phyloP scores from a whole-genome alignment of 2,329 filamentous ascomycete genomes.

The Parasarocladium wereldwijsianum region DNA sequence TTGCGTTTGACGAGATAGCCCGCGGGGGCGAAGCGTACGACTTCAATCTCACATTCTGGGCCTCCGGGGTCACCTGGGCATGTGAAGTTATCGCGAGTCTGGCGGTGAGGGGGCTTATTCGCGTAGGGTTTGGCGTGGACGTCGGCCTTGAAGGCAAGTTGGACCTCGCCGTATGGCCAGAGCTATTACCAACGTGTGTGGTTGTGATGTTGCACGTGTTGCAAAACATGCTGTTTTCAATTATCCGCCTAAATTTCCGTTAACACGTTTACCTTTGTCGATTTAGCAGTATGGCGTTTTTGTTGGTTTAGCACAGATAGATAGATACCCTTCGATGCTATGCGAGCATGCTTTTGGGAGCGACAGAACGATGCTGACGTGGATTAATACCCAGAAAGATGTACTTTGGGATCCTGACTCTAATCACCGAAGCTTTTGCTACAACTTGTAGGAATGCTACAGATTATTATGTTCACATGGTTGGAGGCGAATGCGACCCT shows the following conservation, averaged over 20 bases:
- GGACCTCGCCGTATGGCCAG: slow-evolving; percentile 51
- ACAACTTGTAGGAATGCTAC: too few relatives aligned
- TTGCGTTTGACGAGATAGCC: slow-evolving; percentile 39
- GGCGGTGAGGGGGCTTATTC: slow-evolving; percentile 42
- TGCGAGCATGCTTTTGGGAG: too few relatives aligned
- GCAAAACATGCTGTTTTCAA: slow-evolving; percentile 60
- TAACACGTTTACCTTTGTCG: too few relatives aligned
- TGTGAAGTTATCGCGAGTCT: slow-evolving; percentile 50
- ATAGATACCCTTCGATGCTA: too few relatives aligned
- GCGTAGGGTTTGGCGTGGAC: slow-evolving; percentile 42
- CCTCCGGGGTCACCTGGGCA: slow-evolving; percentile 49
- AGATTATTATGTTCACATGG: too few relatives aligned
- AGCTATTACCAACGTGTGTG: slow-evolving; percentile 50
- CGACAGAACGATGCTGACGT: too few relatives aligned
- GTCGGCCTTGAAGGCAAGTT: slow-evolving; percentile 50
- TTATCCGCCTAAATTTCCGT: slow-evolving; percentile 47
- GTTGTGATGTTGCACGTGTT: slow-evolving; percentile 53
- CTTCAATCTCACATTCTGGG: slow-evolving; percentile 48
- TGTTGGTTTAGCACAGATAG: too few relatives aligned
- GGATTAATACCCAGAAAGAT: too few relatives aligned
- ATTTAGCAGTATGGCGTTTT: too few relatives aligned
- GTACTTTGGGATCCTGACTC: too few relatives aligned
- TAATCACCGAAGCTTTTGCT: too few relatives aligned
- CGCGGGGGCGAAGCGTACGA: slow-evolving; percentile 36
- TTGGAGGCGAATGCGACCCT: too few relatives aligned